Evolutionary conservation across 495 filamentous ascomycete species (phyloP).

Genomic region (Emericellopsis terricola): DNA sequence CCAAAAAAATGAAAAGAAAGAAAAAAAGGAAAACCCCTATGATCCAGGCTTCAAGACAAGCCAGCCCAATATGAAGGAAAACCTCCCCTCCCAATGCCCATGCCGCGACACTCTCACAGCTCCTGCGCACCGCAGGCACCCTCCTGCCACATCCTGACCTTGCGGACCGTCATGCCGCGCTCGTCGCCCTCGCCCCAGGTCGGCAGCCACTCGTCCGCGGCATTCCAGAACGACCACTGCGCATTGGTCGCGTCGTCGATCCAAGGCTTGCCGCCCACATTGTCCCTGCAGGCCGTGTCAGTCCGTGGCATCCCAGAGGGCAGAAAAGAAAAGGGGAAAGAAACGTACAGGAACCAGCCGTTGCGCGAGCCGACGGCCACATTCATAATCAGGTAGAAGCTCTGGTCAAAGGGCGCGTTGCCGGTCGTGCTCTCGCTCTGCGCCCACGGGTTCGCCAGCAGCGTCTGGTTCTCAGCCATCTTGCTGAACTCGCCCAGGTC

Average conservation of each 20-base stretch:
- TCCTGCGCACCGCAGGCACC: constrained; percentile 2
- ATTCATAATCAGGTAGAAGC: constrained; percentile 51
- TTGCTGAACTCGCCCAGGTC: constrained; percentile 36
- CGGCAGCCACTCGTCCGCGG: constrained; percentile 35
- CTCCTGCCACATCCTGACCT: constrained; percentile 28
- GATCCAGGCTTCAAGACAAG: no score
- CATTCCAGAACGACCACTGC: constrained; percentile 39
- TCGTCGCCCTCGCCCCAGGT: constrained; percentile 35
- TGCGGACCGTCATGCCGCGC: constrained; percentile 38
- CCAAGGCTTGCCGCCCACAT: constrained; percentile 42
- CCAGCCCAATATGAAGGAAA: no score
- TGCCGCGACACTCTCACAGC: background rate
- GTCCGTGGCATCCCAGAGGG: no score
- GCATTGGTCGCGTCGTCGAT: constrained; percentile 33
- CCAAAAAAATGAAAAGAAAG: no score
- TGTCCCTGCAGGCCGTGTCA: no score
- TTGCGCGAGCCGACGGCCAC: constrained; percentile 46
- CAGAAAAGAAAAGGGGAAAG: no score
- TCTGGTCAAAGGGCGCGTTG: constrained; percentile 46
- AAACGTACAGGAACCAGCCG: constrained; percentile 35
- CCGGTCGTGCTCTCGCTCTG: constrained; percentile 4
- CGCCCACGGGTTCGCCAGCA: constrained; percentile 28
- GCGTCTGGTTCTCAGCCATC: constrained; percentile 33
- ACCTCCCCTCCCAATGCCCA: no score
- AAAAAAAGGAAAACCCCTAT: no score